A percentile compares a stretch with the other conserved stretches of the same genome.
These are phyloP conservation scores for Dissophora ornata DNA, from an alignment of 192 early-diverging fungal species.

Conservation along the genomic window DNA sequence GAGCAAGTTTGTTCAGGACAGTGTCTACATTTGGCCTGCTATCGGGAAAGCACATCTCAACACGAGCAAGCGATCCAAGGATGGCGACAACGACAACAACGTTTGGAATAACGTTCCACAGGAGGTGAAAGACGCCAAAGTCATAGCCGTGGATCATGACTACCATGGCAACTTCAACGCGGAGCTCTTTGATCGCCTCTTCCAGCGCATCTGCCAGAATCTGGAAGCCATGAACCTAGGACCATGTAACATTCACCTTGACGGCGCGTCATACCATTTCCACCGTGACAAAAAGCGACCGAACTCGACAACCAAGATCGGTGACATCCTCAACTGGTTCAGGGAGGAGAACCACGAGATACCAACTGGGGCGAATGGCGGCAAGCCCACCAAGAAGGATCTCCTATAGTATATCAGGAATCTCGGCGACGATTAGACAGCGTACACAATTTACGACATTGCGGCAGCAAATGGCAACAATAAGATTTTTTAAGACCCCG, in stretches of 20 bases:
- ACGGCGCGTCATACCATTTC: conserved; percentile 15
- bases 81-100: neutral
- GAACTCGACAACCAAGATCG: neutral
- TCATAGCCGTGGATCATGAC: neutral
- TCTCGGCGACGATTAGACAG: neutral
- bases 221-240: neutral
- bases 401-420: neutral
- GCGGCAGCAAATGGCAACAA: neutral
- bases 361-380: neutral
- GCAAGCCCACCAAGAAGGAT: neutral
- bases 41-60: neutral
- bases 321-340: neutral
- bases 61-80: neutral
- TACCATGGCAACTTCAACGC: conserved; percentile 18
- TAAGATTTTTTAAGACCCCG: neutral
- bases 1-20: neutral
- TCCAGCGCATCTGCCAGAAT: neutral
- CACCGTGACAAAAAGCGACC: neutral
- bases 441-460: neutral
- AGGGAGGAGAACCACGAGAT: neutral
- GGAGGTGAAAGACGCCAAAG: no score
- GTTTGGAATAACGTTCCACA: neutral
- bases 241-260: conserved; percentile 4
- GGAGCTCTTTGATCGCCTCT: neutral
- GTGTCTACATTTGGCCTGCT: conserved; percentile 11